Conservation (phyloP, 148 eudicot species). For the Camellia japonica region DNA sequence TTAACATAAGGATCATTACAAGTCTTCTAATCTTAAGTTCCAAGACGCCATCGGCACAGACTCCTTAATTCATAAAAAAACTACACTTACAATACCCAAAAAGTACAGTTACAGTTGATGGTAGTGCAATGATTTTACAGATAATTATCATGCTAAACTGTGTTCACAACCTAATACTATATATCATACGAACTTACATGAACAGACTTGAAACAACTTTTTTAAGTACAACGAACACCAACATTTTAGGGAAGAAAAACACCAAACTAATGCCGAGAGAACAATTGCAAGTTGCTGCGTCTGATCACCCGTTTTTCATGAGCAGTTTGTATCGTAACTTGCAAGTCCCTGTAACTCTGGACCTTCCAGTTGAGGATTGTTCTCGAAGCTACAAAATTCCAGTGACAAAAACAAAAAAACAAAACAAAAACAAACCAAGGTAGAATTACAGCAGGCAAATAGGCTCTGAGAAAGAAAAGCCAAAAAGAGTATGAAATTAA, state of each 20-base stretch:
- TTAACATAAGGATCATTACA: too few species aligned
- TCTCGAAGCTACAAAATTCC: slow-evolving; percentile 62
- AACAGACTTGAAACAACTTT: neutral
- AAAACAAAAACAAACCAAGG: neutral
- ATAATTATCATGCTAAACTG: neutral
- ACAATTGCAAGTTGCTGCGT: slow-evolving; percentile 20
- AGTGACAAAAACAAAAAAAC: neutral
- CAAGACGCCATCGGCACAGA: neutral
- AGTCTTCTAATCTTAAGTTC: neutral
- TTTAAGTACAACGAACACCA: slow-evolving; percentile 11
- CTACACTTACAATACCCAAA: neutral
- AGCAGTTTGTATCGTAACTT: slow-evolving; percentile 79
- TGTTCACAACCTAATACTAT: neutral
- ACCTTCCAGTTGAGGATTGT: slow-evolving; percentile 85
- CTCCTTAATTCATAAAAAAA: neutral
- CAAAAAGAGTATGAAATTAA: neutral
- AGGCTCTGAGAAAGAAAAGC: neutral
- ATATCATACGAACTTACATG: neutral
- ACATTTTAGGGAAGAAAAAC: neutral
- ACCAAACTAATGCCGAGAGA: slow-evolving; percentile 6
- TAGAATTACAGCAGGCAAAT: neutral
- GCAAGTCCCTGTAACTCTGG: slow-evolving; percentile 90
- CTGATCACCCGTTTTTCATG: slow-evolving; percentile 26
- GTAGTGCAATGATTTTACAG: neutral
- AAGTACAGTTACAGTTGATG: neutral